Evolutionary conservation across 2,329 filamentous ascomycete species (phyloP).

Genomic region (Xylaria sp.): DNA sequence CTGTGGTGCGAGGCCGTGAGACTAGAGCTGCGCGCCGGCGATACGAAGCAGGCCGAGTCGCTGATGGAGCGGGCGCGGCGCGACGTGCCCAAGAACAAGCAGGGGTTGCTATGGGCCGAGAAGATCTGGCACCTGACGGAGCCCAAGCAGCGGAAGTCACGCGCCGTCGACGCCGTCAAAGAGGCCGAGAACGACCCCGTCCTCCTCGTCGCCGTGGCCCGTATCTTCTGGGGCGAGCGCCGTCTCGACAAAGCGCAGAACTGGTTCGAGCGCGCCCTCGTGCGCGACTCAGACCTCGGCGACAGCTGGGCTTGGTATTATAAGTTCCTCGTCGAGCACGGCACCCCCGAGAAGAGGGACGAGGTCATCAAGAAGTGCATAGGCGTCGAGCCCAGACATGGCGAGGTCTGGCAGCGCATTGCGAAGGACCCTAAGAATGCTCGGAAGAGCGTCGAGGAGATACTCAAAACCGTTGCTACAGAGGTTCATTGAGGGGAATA

Average conservation of each 20-base stretch:
- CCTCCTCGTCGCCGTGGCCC: slow-evolving; percentile 89
- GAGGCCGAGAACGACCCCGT: slow-evolving; percentile 93
- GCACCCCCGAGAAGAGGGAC: slow-evolving; percentile 88
- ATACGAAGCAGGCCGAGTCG: slow-evolving; percentile 83
- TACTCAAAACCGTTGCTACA: slow-evolving; percentile 79
- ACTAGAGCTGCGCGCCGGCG: slow-evolving; percentile 87
- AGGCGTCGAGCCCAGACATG: slow-evolving; percentile 87
- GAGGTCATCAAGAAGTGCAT: slow-evolving; percentile 86
- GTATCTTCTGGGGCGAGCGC: slow-evolving; percentile 95
- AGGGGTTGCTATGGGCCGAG: slow-evolving; percentile 88
- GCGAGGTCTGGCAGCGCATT: slow-evolving; percentile 88
- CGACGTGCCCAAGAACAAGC: slow-evolving; percentile 79
- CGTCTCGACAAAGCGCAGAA: slow-evolving; percentile 92
- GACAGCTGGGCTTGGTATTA: slow-evolving; percentile 99
- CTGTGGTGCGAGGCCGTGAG: slow-evolving; percentile 96
- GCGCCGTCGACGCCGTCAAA: slow-evolving; percentile 93
- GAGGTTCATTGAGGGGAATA: slow-evolving; percentile 38
- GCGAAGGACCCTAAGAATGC: slow-evolving; percentile 88
- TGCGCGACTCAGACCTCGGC: slow-evolving; percentile 85
- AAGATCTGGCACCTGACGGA: slow-evolving; percentile 94
- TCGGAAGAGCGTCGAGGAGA: slow-evolving; percentile 77
- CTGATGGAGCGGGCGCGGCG: slow-evolving; percentile 94
- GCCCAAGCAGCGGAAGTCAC: slow-evolving; percentile 90
- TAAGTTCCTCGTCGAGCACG: slow-evolving; percentile 91
- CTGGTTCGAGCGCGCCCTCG: slow-evolving; percentile 97